Percentiles rank a stretch among this genome's conserved stretches.
Evolutionary conservation across 495 filamentous ascomycete genomes (phyloP).

Genomic region (Hyaloscypha finlandica): DNA sequence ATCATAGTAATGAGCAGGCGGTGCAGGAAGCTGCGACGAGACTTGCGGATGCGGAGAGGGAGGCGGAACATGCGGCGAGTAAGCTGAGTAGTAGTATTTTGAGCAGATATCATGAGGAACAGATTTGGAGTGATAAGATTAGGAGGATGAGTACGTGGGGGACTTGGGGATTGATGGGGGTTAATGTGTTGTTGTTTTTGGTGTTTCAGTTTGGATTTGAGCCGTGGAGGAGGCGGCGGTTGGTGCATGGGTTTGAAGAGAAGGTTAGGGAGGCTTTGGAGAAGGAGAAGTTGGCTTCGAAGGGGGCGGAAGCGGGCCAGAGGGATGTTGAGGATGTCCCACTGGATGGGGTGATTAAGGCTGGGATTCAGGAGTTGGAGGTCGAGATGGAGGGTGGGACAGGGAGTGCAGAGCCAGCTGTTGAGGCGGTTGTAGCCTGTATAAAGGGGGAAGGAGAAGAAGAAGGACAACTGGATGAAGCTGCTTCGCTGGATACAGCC

Average conservation of each 20-base stretch:
- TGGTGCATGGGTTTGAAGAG: slow-evolving; percentile 76
- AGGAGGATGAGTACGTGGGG: slow-evolving; percentile 95
- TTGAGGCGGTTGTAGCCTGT: slow-evolving; percentile 25
- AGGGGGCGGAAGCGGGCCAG: slow-evolving; percentile 8
- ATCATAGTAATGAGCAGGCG: slow-evolving; percentile 91
- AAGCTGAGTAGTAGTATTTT: slow-evolving; percentile 78
- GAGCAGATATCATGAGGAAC: slow-evolving; percentile 94
- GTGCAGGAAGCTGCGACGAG: slow-evolving; percentile 72
- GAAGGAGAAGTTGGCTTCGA: slow-evolving; percentile 56
- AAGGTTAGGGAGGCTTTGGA: slow-evolving; percentile 83
- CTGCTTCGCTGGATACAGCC: slow-evolving; percentile 20
- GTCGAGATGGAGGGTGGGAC: slow-evolving; percentile 21
- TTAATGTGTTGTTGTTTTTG: slow-evolving; percentile 89
- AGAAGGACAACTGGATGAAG: slow-evolving; percentile 13
- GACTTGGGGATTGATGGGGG: slow-evolving; percentile 96
- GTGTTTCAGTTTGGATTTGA: slow-evolving; percentile 91
- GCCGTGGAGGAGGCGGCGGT: slow-evolving; percentile 80
- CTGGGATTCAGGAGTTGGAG: slow-evolving; percentile 25
- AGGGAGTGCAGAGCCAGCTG: slow-evolving; percentile 17
- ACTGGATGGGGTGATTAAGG: slow-evolving; percentile 21
- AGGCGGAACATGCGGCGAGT: slow-evolving; percentile 72
- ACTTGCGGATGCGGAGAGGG: slow-evolving; percentile 71
- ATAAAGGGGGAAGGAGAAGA: slow-evolving; percentile 14
- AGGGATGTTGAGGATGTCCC: slow-evolving; percentile 13
- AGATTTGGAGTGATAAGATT: slow-evolving; percentile 99